Base-by-base conservation (phyloP, 306 rosid species). In the Morella rubra region DNA sequence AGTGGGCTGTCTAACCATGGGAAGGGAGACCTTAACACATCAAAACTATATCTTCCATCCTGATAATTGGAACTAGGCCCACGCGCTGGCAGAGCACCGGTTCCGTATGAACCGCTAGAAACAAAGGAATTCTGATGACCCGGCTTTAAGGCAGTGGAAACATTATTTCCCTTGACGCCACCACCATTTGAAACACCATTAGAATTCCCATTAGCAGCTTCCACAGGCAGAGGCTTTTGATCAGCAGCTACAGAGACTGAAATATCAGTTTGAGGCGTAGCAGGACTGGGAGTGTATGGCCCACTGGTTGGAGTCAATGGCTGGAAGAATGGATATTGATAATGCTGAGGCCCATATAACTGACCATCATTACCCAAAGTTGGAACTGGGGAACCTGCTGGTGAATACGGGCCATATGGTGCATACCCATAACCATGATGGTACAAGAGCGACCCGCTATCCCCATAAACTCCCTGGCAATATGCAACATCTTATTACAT, bases 361-460 rank as follows among this genome's bases (percentile, higher is more conserved):
- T 92, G 99, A 56, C 97, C 99, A 72, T 95, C 99, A 73, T 90
- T 89, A 72, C 91, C 93, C 96, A 95, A 77, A n/a, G 98, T 89
- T 8, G 99, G 99, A 60, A 88, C 97, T 8, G 99, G 97, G 12
- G 99, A 92, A 11, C 89, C 86, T 14, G 99, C 97, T 9, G 99
- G 99, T 4, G 99, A 90, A 75, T 92, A 95, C 40, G 98, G 92
- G 20, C 87, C 88, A 68, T 92, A 95, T 0, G 96, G 93, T 6
- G 93, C 90, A 86, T 92, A 95, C 20, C 98, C 98, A 76, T 89
- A 95, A 24, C 97, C 96, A 62, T 86, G 93, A 82, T 89, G 96
- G 79, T 94, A 95, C 76, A 95, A 19, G 2, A 92, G 81, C 74
- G 98, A 94, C 76, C 96, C 95, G 19, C 90, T 95, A 53, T 92